Evolutionary conservation across 2,329 filamentous ascomycete genomes (phyloP), one percentile per base, ranked within the genome.

Genomic region (Colletotrichum endophyticum): DNA sequence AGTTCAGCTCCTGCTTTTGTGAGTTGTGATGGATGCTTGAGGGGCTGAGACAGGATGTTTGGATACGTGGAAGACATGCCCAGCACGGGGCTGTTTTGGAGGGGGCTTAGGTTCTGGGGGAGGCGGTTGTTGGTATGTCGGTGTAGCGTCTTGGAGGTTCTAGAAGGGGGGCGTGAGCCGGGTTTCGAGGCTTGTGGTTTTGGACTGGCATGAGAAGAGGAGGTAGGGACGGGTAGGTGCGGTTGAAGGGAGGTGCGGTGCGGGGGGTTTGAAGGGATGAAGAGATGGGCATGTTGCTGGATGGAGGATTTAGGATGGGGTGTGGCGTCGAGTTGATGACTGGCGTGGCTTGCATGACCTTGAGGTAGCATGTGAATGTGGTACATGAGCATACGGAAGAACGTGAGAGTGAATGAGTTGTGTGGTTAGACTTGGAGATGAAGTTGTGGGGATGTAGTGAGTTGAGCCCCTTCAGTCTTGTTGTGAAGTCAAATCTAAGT

Each of bases 101-200:
- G 6, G 30, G n/a, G 12, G 59, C 56, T 22, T 62, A 3, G 28
- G 28, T 1, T 36, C 59, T 25, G 59, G 59, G 19, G 59, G 30
- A 62, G 59, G 59, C 30, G 59, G 28, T 13, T 13, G 44, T 7
- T 53, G 44, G 6, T 53, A 22, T 53, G n/a, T 53, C 22, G n/a
- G 44, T 53, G 44, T 53, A 53, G 44, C 44, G 44, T 53, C 44
- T 53, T 34, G 19, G 19, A 62, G 12, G 30, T 62, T 62, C 59
- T 62, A 62, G 59, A 62, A 62, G 59, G 30, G 59, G 59, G 59
- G 59, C 59, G 59, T 62, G 28, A 62, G 28, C 59, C 59, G 59
- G 1, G 6, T 49, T 62, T 30, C 28, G 28, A 32, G 59, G n/a
- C 59, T 36, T 34, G 59, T 62, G 19, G 28, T 62, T 36, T 1